Percentiles rank a stretch among this genome's conserved stretches.
Conservation (phyloP, 2,329 filamentous ascomycete genomes). For the Calonectria naviculata region DNA sequence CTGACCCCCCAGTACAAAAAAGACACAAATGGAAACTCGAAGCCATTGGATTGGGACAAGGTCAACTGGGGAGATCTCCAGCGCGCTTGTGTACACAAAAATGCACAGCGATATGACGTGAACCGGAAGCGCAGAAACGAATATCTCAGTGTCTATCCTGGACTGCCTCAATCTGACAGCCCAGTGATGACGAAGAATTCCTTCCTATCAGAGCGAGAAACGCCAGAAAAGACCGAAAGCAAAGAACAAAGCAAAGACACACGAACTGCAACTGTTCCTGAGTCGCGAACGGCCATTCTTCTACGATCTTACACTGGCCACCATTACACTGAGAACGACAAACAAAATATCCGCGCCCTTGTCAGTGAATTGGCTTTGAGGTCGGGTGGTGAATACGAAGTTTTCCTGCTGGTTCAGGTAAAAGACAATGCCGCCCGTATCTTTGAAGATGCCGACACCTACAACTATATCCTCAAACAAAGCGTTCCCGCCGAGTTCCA, state of each 20-base stretch:
- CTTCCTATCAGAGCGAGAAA: slow-evolving; percentile 23
- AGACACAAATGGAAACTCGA: slow-evolving; percentile 46
- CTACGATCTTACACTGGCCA: slow-evolving; percentile 82
- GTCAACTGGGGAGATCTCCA: slow-evolving; percentile 80
- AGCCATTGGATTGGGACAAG: slow-evolving; percentile 67
- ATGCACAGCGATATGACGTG: slow-evolving; percentile 71
- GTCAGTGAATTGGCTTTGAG: slow-evolving; percentile 81
- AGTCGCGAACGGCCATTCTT: slow-evolving; percentile 76
- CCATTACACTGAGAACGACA: slow-evolving; percentile 81
- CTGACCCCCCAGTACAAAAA: slow-evolving; percentile 61
- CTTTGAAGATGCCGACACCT: slow-evolving; percentile 68
- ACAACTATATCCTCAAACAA: slow-evolving; percentile 68
- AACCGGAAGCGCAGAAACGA: slow-evolving; percentile 54
- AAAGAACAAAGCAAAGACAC: slow-evolving; percentile 18
- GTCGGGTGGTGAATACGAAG: slow-evolving; percentile 83
- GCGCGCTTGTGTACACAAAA: slow-evolving; percentile 71
- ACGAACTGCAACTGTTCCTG: slow-evolving; percentile 42
- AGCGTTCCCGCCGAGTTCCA: slow-evolving; percentile 77
- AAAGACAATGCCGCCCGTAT: slow-evolving; percentile 71
- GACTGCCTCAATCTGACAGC: slow-evolving; percentile 36
- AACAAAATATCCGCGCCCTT: slow-evolving; percentile 81
- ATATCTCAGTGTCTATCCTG: slow-evolving; percentile 55
- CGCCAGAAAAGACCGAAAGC: not conserved
- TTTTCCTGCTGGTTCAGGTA: slow-evolving; percentile 84
- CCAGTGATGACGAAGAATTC: slow-evolving; percentile 23